Conservation (phyloP, 2,329 filamentous ascomycete genomes). For the Aspergillus pseudoviridinutans region DNA sequence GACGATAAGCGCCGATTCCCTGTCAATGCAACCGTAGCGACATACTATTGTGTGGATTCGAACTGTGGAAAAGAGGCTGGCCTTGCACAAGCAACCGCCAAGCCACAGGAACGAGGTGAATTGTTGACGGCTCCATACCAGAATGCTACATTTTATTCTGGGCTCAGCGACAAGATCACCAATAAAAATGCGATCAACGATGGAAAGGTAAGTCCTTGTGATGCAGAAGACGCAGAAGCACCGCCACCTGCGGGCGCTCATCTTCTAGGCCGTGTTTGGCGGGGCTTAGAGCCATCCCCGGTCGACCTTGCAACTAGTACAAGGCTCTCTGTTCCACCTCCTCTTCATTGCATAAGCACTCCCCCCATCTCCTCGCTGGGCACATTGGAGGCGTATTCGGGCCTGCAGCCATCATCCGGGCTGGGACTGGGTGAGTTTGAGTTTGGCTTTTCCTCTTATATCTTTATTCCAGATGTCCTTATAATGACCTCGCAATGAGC, state of each 20-base stretch:
- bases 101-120: neutral
- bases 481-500: neutral
- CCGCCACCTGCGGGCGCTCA: neutral
- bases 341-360: neutral
- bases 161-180: neutral
- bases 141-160: neutral
- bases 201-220: neutral
- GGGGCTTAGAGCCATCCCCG: neutral
- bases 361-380: constrained; percentile 27
- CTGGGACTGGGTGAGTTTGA: constrained; percentile 15
- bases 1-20: neutral
- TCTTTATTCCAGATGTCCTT: neutral
- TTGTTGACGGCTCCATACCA: neutral
- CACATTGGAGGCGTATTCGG: constrained; percentile 14
- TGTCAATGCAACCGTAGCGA: neutral
- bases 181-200: neutral
- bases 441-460: constrained; percentile 1
- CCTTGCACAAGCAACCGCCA: neutral
- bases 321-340: neutral
- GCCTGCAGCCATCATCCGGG: constrained; percentile 7
- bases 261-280: neutral
- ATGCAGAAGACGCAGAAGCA: neutral
- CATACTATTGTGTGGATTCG: neutral
- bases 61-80: neutral
- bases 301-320: too few species aligned